phyloP scores from a whole-genome alignment of 2,329 filamentous ascomycete genomes.

The Elsinoe batatas region DNA sequence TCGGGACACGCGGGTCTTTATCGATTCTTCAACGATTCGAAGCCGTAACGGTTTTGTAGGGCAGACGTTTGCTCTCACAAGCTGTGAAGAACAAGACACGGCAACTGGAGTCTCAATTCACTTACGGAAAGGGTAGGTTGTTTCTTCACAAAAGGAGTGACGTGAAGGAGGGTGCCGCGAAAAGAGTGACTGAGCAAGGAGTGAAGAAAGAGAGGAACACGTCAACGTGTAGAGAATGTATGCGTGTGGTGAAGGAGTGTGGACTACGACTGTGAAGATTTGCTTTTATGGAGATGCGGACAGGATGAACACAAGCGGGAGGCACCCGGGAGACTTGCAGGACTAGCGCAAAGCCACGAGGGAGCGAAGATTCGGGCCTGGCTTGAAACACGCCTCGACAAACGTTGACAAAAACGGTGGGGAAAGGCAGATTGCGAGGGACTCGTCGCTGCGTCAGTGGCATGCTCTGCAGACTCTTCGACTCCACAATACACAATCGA shows the following conservation, averaged over 20 bases:
- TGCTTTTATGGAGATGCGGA: slow-evolving; percentile 8
- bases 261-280: not conserved
- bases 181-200: slow-evolving; percentile 18
- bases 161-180: slow-evolving; percentile 14
- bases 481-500: not conserved
- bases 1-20: slow-evolving; percentile 12
- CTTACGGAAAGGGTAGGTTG: not conserved
- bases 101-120: slow-evolving; percentile 3
- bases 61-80: not conserved
- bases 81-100: not conserved
- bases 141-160: slow-evolving; percentile 10
- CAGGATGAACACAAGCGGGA: slow-evolving; percentile 11
- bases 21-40: slow-evolving; percentile 14
- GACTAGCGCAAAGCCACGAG: slow-evolving; percentile 13
- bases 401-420: slow-evolving; percentile 14
- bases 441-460: slow-evolving; percentile 9
- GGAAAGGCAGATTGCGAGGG: slow-evolving; percentile 10
- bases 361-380: slow-evolving; percentile 9
- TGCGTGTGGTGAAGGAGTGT: slow-evolving; percentile 9
- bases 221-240: slow-evolving; percentile 14
- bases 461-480: not conserved
- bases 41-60: not conserved
- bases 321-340: slow-evolving; percentile 10
- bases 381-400: slow-evolving; percentile 13
- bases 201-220: slow-evolving; percentile 14